Percentiles rank a stretch among this genome's conserved stretches.
Evolutionary conservation across 176 grass and related monocot genomes (phyloP).

Genomic region (Zizania latifolia): DNA sequence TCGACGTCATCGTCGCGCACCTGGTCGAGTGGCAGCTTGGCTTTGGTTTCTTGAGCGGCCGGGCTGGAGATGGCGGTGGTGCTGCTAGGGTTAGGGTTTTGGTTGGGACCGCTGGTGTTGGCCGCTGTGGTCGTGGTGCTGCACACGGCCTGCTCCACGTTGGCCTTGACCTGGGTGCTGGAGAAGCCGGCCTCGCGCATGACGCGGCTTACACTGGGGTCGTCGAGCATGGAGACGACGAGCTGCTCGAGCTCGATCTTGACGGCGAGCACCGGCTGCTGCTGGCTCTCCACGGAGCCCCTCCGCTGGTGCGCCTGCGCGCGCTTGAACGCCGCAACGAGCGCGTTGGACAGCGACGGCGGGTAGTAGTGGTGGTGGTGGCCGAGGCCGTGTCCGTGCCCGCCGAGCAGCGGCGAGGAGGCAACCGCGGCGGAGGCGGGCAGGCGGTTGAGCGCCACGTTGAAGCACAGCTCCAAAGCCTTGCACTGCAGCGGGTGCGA

Average conservation of each 20-base stretch:
- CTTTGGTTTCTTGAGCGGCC: slow-evolving; percentile 40
- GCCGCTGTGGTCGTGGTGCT: slow-evolving; percentile 29
- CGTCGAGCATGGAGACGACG: slow-evolving; percentile 92
- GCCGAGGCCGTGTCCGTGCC: slow-evolving; percentile 28
- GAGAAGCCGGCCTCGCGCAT: slow-evolving; percentile 98
- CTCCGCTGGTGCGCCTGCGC: slow-evolving; percentile 91
- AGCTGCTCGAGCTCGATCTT: slow-evolving; percentile 95
- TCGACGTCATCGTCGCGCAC: slow-evolving; percentile 54
- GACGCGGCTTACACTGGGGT: slow-evolving; percentile 88
- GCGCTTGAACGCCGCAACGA: slow-evolving; percentile 88
- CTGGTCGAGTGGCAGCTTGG: slow-evolving; percentile 12
- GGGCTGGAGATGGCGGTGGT: slow-evolving; percentile 21
- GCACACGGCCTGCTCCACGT: slow-evolving; percentile 78
- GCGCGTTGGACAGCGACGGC: slow-evolving; percentile 79
- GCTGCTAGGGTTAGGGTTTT: slow-evolving; percentile 54
- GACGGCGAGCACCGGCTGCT: slow-evolving; percentile 82
- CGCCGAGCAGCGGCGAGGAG: slow-evolving; percentile 41
- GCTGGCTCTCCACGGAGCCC: slow-evolving; percentile 74
- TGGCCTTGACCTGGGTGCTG: slow-evolving; percentile 85
- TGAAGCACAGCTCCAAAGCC: slow-evolving; percentile 96
- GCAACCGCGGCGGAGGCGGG: slow-evolving; percentile 50
- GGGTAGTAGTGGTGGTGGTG: slow-evolving; percentile 51
- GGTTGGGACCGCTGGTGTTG: neutral
- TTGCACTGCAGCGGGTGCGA: slow-evolving; percentile 93
- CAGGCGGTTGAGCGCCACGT: slow-evolving; percentile 86